Evolutionary conservation across 148 eudicot genomes (phyloP), one percentile per base, ranked within the genome.

Genomic region (Polygonum maritimum): DNA sequence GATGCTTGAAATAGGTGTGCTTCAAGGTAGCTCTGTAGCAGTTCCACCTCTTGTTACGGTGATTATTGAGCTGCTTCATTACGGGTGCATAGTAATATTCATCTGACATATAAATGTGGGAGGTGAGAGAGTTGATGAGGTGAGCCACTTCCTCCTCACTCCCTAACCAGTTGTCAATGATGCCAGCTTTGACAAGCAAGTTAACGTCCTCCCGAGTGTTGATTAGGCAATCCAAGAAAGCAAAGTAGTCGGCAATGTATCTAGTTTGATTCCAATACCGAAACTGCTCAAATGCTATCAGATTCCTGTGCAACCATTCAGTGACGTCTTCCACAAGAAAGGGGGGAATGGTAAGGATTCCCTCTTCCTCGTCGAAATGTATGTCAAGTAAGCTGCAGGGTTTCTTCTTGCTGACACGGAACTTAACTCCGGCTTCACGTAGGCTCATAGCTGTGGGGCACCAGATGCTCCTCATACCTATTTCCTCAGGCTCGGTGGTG

Each of bases 271-370:
- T 0, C 18, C 0, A 26, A 39, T 76, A 74, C 22, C 79, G 86
- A 31, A 82, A 83, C 7, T 71, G 83, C 82, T 86, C 89, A 4
- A 86, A 79, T 18, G 78, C 86, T 72, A 84, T 80, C 39, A 84
- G 72, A 74, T 84, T 86, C 48, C 87, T 60, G 5, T 82, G 63
- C 15, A 36, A 12, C 8, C 77, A 33, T 54, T 79, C 81, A 1
- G 83, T 77, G 4, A n/a, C 39, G 65, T 78, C 83, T 2, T 49
- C 13, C 54, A 80, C 52, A 4, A 7, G 7, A 10, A 84, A 16
- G 63, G 12, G 62, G 1, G 86, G 89, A 8, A 86, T 84, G 69
- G 45, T 79, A 75, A 86, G 62, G 33, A 77, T 57, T 71, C 86
- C 83, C 13, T 57, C 62, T 0, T 62, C 14, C 0, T 12, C 0